phyloP scores from a whole-genome alignment of 257 asterid genomes.

The Parsonsia alboflavescens region DNA sequence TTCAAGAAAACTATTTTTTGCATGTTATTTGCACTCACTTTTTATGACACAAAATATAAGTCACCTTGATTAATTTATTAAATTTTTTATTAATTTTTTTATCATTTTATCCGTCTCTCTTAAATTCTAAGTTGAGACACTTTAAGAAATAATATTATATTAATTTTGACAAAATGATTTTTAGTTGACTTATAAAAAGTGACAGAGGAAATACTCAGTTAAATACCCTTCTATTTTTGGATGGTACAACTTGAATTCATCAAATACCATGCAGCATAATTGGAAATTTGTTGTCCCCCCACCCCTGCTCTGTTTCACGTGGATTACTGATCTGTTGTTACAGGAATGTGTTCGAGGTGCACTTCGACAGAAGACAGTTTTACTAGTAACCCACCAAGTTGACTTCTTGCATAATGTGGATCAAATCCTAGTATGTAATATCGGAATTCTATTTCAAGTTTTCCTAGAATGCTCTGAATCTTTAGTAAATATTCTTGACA shows the following conservation, averaged over 20 bases:
- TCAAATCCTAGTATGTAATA: slow-evolving; percentile 60
- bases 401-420: slow-evolving; percentile 97
- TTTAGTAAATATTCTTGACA: background rate
- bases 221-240: background rate
- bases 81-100: too few species aligned
- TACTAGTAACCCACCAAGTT: slow-evolving; percentile 96
- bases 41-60: too few species aligned
- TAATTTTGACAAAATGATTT: too few species aligned
- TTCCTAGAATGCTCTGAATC: background rate
- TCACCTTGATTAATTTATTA: too few species aligned
- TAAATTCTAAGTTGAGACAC: too few species aligned
- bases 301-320: background rate
- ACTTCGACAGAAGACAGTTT: slow-evolving; percentile 67
- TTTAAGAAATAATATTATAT: too few species aligned
- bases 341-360: slow-evolving; percentile 91
- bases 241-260: background rate
- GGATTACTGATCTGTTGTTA: slow-evolving; percentile 15
- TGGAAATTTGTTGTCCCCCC: background rate
- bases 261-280: background rate
- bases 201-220: background rate
- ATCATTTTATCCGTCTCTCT: too few species aligned
- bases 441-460: background rate
- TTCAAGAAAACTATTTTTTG: too few species aligned
- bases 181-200: too few species aligned
- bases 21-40: too few species aligned